These are phyloP conservation scores for Herpotrichia juniperi DNA, from an alignment of 2,329 filamentous ascomycete species.

Conservation along the genomic window DNA sequence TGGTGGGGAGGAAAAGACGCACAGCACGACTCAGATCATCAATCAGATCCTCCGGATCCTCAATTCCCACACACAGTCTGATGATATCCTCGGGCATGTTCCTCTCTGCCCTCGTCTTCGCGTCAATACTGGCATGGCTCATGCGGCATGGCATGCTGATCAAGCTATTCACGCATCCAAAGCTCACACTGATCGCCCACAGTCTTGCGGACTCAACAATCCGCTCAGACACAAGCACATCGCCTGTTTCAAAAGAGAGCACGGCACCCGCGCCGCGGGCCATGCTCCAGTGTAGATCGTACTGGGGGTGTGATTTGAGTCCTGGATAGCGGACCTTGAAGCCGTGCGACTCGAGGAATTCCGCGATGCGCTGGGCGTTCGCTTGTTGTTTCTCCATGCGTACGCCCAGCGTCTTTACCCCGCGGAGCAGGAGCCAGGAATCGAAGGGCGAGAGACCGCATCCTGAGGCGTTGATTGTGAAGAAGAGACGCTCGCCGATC, in stretches of 20 bases:
- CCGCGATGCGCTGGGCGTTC: constrained; percentile 88
- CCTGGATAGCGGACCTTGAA: constrained; percentile 97
- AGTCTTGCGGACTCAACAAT: constrained; percentile 92
- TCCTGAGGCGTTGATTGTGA: constrained; percentile 95
- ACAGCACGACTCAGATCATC: constrained; percentile 91
- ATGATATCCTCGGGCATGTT: constrained; percentile 98
- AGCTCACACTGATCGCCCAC: constrained; percentile 96
- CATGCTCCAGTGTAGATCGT: constrained; percentile 95
- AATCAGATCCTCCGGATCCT: constrained; percentile 88
- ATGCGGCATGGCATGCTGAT: constrained; percentile 99
- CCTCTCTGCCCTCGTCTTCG: constrained; percentile 73
- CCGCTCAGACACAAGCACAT: constrained; percentile 79
- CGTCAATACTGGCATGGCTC: constrained; percentile 98
- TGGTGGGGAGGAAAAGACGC: constrained; percentile 59
- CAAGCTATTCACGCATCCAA: constrained; percentile 96
- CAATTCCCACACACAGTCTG: constrained; percentile 92
- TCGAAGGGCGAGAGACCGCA: constrained; percentile 95
- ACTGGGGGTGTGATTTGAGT: constrained; percentile 92
- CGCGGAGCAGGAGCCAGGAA: constrained; percentile 92
- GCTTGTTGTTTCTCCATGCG: constrained; percentile 98
- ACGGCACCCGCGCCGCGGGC: constrained; percentile 93
- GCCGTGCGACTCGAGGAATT: constrained; percentile 87
- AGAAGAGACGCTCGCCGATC: constrained; percentile 89
- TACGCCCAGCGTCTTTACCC: constrained; percentile 94
- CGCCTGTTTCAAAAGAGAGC: constrained; percentile 93